Conservation (phyloP, 176 grass and related monocot genomes). For the Cenchrus purpureus region DNA sequence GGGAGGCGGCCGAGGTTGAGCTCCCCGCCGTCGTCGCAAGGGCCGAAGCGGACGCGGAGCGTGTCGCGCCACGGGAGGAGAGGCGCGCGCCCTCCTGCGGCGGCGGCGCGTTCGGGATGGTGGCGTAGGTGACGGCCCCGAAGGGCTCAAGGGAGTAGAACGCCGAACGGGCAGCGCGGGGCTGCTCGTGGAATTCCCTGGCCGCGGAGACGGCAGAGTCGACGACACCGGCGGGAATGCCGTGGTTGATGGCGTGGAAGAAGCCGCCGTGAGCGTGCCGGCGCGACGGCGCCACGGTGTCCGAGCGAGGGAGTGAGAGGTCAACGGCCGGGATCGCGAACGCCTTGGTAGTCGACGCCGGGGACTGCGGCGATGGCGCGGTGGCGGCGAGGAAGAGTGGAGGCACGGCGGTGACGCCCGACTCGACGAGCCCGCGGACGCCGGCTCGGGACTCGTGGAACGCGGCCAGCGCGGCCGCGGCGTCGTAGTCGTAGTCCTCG, state of each 20-base stretch:
- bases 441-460: slow-evolving; percentile 7
- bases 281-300: slow-evolving; percentile 28
- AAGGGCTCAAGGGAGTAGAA: slow-evolving; percentile 31
- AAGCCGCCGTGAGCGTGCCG: slow-evolving; percentile 45
- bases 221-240: slow-evolving; percentile 21
- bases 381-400: background rate
- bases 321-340: slow-evolving; percentile 23
- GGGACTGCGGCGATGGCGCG: background rate
- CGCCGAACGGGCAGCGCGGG: slow-evolving; percentile 15
- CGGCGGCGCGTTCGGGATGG: slow-evolving; percentile 28
- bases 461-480: background rate
- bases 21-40: background rate
- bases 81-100: background rate
- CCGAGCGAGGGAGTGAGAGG: slow-evolving; percentile 26
- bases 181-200: slow-evolving; percentile 53
- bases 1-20: slow-evolving; percentile 40
- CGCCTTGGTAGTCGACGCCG: background rate
- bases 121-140: slow-evolving; percentile 44
- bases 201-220: slow-evolving; percentile 38
- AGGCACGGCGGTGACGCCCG: background rate
- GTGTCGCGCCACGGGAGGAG: slow-evolving; percentile 48
- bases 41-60: slow-evolving; percentile 40
- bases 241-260: slow-evolving; percentile 56
- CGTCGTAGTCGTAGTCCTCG: background rate
- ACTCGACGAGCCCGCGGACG: slow-evolving; percentile 8